These are phyloP conservation scores for Poronia punctata DNA, from an alignment of 495 filamentous ascomycete species.

Conservation along the genomic window DNA sequence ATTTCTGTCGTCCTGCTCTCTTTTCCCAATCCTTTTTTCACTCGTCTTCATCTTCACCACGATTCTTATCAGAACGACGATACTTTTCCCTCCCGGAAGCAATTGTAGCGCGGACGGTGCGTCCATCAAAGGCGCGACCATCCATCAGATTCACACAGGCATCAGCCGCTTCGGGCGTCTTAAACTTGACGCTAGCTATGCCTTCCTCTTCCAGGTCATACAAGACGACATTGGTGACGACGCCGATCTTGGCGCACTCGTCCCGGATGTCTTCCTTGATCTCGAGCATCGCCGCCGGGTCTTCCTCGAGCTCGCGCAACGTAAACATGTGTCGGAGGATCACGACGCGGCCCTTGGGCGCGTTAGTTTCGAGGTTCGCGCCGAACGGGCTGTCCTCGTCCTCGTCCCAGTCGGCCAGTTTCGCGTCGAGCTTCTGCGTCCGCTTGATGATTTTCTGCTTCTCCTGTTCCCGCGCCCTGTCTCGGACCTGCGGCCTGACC, in stretches of 20 bases:
- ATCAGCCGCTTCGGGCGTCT: constrained; percentile 58
- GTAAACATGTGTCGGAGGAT: constrained; percentile 96
- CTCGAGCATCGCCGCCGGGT: constrained; percentile 75
- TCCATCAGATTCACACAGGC: constrained; percentile 72
- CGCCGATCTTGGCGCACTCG: constrained; percentile 79
- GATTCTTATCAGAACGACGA: constrained; percentile 54
- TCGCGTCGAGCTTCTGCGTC: constrained; percentile 80
- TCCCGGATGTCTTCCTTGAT: constrained; percentile 92
- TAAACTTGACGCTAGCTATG: constrained; percentile 76
- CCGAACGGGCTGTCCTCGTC: constrained; percentile 65
- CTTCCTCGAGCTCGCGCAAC: constrained; percentile 73
- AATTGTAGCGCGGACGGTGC: constrained; percentile 69
- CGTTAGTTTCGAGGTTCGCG: constrained; percentile 45
- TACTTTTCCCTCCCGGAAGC: constrained; percentile 71
- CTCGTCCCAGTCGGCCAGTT: constrained; percentile 90
- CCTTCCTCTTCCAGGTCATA: constrained; percentile 86
- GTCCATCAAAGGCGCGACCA: constrained; percentile 70
- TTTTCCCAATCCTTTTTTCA: background rate
- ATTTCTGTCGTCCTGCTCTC: background rate
- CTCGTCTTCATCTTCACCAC: constrained; percentile 31
- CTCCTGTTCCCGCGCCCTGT: constrained; percentile 54
- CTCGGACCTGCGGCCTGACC: constrained; percentile 22
- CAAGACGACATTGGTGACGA: constrained; percentile 83
- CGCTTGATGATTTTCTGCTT: constrained; percentile 84
- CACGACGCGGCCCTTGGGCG: constrained; percentile 69